Evolutionary conservation across 805 yeast genomes (phyloP).

Genomic region (Ogataea methanolica): DNA sequence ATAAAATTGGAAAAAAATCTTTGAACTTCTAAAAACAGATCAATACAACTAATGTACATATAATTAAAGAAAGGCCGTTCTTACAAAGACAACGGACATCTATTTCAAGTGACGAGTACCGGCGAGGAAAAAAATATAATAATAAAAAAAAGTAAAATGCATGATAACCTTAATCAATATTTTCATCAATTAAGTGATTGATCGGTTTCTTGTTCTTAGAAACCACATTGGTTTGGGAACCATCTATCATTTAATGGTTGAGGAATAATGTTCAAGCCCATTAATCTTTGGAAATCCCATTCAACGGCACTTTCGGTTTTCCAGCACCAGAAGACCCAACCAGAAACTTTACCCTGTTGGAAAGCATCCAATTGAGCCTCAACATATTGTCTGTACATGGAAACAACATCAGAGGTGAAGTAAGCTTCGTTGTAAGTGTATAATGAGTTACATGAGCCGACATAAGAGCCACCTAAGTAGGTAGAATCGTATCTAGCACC

Average conservation of each 20-base stretch:
- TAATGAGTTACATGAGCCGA: constrained; percentile 61
- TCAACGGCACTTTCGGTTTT: constrained; percentile 80
- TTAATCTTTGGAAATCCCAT: constrained; percentile 75
- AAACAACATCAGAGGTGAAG: constrained; percentile 59
- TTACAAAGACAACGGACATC: too few relatives aligned
- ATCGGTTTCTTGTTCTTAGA: neutral
- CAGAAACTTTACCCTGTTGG: constrained; percentile 46
- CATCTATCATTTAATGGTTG: constrained; percentile 51
- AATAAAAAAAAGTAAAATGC: too few relatives aligned
- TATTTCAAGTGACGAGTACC: too few relatives aligned
- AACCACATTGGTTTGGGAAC: constrained; percentile 30
- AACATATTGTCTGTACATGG: constrained; percentile 59
- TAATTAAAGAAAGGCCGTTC: too few relatives aligned
- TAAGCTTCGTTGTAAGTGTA: constrained; percentile 35
- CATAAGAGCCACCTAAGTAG: constrained; percentile 32
- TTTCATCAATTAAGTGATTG: too few relatives aligned
- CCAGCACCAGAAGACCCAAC: constrained; percentile 95
- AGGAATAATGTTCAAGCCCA: constrained; percentile 64
- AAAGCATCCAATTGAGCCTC: constrained; percentile 92
- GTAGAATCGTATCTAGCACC: constrained; percentile 80
- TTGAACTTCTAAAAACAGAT: too few relatives aligned
- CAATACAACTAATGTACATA: too few relatives aligned
- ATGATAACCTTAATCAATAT: too few relatives aligned
- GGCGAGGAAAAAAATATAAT: too few relatives aligned
- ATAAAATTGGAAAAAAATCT: too few relatives aligned